Evolutionary conservation across 2,329 filamentous ascomycete species (phyloP).

Genomic region (Tolypocladium capitatum): DNA sequence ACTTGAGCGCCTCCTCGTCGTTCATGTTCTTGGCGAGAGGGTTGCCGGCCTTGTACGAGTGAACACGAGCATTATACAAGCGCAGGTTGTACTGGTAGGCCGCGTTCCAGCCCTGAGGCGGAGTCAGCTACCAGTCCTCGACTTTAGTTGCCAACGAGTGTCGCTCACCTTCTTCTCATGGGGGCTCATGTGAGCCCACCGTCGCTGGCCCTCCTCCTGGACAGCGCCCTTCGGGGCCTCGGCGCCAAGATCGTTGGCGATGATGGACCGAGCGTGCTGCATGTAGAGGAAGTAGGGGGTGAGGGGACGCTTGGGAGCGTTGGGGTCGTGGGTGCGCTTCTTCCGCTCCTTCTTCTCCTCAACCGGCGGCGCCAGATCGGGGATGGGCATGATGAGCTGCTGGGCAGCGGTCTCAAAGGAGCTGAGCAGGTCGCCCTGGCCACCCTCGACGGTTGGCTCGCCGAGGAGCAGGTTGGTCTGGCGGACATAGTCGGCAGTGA

Average conservation of each 20-base stretch:
- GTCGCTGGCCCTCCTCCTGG: slow-evolving; percentile 70
- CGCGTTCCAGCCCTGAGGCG: slow-evolving; percentile 43
- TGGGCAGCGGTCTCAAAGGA: slow-evolving; percentile 40
- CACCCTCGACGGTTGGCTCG: slow-evolving; percentile 40
- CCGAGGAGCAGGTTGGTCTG: slow-evolving; percentile 77
- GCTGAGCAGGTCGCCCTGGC: slow-evolving; percentile 29
- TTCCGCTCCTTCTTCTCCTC: slow-evolving; percentile 80
- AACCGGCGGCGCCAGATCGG: slow-evolving; percentile 29
- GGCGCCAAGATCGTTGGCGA: slow-evolving; percentile 64
- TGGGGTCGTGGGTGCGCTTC: slow-evolving; percentile 77
- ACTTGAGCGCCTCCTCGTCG: slow-evolving; percentile 45
- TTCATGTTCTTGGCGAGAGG: slow-evolving; percentile 44
- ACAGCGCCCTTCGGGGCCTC: slow-evolving; percentile 74
- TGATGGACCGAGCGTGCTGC: slow-evolving; percentile 72
- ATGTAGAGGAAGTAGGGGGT: slow-evolving; percentile 95
- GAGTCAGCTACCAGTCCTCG: background rate
- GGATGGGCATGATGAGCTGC: slow-evolving; percentile 28
- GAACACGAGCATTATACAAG: slow-evolving; percentile 51
- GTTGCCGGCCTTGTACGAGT: slow-evolving; percentile 52
- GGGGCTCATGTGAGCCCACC: slow-evolving; percentile 69
- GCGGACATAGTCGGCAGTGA: slow-evolving; percentile 73
- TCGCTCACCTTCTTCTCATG: slow-evolving; percentile 44
- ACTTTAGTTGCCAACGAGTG: background rate
- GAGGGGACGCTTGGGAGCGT: slow-evolving; percentile 84
- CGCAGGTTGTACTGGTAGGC: slow-evolving; percentile 56